Percentiles rank a stretch among this genome's conserved stretches.
These are phyloP conservation scores for Linnemannia elongata DNA, from an alignment of 192 early-diverging fungal species.

Conservation along the genomic window DNA sequence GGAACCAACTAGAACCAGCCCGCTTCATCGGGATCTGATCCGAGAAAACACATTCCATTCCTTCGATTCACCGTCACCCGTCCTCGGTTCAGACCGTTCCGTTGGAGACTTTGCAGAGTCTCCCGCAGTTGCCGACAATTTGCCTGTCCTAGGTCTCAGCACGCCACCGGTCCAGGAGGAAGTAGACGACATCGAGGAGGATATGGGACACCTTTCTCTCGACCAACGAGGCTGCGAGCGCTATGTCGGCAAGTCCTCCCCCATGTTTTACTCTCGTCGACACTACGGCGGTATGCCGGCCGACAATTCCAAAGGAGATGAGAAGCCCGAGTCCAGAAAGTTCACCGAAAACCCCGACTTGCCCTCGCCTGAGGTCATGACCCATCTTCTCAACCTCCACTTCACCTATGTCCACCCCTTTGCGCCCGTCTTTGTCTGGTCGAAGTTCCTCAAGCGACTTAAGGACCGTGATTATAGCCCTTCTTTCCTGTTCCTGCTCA, in stretches of 20 bases:
- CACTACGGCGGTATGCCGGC: conserved; percentile 58
- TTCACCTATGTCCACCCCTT: conserved; percentile 78
- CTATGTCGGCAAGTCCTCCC: conserved; percentile 78
- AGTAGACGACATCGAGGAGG: conserved; percentile 66
- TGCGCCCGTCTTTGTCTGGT: conserved; percentile 77
- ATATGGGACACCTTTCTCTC: conserved; percentile 73
- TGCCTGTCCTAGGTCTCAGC: conserved; percentile 15
- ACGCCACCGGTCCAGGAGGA: conserved; percentile 28
- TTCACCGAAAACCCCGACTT: conserved; percentile 56
- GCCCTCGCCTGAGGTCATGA: conserved; percentile 72
- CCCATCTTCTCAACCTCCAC: conserved; percentile 72
- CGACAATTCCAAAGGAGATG: conserved; percentile 3
- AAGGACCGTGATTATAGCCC: conserved; percentile 51
- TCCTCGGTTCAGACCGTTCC: conserved; percentile 29
- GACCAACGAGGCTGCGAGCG: conserved; percentile 78
- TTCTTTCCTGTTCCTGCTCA: conserved; percentile 61
- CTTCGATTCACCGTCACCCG: conserved; percentile 43
- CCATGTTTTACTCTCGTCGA: conserved; percentile 71
- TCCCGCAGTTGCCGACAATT: background rate
- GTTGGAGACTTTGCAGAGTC: conserved; percentile 13
- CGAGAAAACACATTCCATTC: conserved; percentile 24
- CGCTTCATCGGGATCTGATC: conserved; percentile 31
- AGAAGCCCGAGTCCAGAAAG: conserved; percentile 16
- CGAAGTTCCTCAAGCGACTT: conserved; percentile 53
- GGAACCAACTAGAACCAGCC: conserved; percentile 2